Base-by-base conservation (phyloP, 2,329 filamentous ascomycete species). In the Alternaria arbusti region DNA sequence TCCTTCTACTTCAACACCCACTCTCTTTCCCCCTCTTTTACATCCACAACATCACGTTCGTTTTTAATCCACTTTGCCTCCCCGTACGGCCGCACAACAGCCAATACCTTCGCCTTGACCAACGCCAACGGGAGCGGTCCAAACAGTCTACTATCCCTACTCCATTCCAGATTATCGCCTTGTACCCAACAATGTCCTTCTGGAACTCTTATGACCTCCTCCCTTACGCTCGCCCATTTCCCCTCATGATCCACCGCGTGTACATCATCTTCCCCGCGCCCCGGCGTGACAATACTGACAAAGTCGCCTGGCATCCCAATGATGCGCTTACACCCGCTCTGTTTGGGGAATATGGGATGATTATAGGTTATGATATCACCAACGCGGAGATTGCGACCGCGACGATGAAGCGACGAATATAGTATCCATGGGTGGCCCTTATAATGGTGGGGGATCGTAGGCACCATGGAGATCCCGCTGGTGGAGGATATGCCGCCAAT, bases 111-210 rank as follows among this genome's bases (percentile, higher is more conserved):
- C 50, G 94, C 94, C 72, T 87, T 89, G 47, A 99, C 87, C 67
- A 99, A 82, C 2, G 88, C 95, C 75, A 99, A 82, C 1, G 96
- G 96, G 26, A 99, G 78, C 0, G 96, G 93, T 0, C 96, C 96
- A 82, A 91, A 97, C 44, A 89, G 84, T 65, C 96, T 89, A 46
- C 94, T 97, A 82, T 99, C 96, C 68, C 93, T 85, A 23, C 94
- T 97, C 73, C 88, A 91, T 4, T 88, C 85, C 65, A 97, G 76
- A 79, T 98, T 98, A 80, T 99, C 96, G 3, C 96, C 96, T 3
- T 89, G 88, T 7, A 97, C 84, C 88, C 93, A 98, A 74, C 94
- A 96, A 83, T 99, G 96, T 2, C 96, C 96, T 75, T 91, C 85
- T 0, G 96, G 96, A 15, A 99, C 91, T 84, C 91, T 89, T 17